Conservation (phyloP, 225 moss, liverwort and hornwort species). For the Sphagnum tenellum region DNA sequence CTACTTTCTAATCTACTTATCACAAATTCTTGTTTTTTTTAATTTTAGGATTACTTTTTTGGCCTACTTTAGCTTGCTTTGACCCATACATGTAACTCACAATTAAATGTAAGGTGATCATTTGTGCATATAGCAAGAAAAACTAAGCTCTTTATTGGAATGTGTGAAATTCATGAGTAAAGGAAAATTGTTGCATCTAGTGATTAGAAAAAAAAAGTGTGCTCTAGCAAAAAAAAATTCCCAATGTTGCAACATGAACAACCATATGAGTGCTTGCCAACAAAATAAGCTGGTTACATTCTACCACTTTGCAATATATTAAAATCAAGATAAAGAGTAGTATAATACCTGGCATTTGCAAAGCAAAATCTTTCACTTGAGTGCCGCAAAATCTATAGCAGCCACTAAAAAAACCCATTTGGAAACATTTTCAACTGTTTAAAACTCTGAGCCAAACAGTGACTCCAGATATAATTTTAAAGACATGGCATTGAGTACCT, state of each 20-base stretch:
- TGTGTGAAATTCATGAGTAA: constrained; percentile 93
- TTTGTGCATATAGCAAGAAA: constrained; percentile 96
- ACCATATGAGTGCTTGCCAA: neutral
- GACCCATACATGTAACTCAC: constrained; percentile 60
- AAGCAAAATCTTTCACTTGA: constrained; percentile 72
- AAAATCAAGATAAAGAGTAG: neutral
- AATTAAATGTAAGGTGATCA: constrained; percentile 86
- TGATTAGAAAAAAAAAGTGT: constrained; percentile 82
- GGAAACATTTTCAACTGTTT: neutral
- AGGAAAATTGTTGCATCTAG: constrained; percentile 96
- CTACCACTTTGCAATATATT: neutral
- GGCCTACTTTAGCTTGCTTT: no score
- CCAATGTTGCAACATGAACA: constrained; percentile 59
- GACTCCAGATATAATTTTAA: neutral
- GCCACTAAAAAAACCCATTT: constrained; percentile 4
- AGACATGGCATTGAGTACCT: no score
- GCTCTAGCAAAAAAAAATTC: constrained; percentile 98
- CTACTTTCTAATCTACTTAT: no score
- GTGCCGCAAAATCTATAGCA: constrained; percentile 79
- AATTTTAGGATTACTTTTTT: no score
- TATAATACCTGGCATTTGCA: constrained; percentile 71
- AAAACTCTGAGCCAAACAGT: neutral
- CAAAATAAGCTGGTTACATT: no score
- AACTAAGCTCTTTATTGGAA: constrained; percentile 83
- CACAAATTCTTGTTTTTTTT: no score